Percentiles rank a stretch among this genome's conserved stretches.
Evolutionary conservation across 2,329 filamentous ascomycete genomes (phyloP).

Genomic region (Colletotrichum graminicola): DNA sequence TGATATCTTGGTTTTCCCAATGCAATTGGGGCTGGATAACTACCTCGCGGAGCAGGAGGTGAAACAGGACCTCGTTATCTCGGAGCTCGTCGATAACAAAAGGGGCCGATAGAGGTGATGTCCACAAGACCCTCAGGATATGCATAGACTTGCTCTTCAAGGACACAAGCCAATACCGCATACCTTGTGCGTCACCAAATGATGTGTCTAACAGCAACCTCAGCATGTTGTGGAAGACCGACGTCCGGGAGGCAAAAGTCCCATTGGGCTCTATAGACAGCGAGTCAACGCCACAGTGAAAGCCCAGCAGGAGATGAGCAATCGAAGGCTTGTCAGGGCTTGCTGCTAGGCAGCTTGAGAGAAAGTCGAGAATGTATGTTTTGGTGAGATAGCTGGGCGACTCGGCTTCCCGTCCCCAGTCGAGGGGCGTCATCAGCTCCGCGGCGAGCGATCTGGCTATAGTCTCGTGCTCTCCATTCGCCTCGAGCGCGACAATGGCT

Average conservation of each 20-base stretch:
- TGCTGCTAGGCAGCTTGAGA: slow-evolving; percentile 82
- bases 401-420: slow-evolving; percentile 77
- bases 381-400: slow-evolving; percentile 85
- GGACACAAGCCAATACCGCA: slow-evolving; percentile 76
- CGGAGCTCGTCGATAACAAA: slow-evolving; percentile 85
- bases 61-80: slow-evolving; percentile 82
- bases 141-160: slow-evolving; percentile 77
- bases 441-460: slow-evolving; percentile 80
- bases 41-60: slow-evolving; percentile 77
- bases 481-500: slow-evolving; percentile 88
- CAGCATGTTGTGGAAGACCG: slow-evolving; percentile 87
- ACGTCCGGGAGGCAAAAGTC: slow-evolving; percentile 77
- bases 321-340: slow-evolving; percentile 85
- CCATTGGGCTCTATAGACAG: slow-evolving; percentile 77
- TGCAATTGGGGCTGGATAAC: slow-evolving; percentile 76
- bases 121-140: slow-evolving; percentile 86
- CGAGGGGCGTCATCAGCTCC: slow-evolving; percentile 76
- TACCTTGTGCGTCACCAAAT: slow-evolving; percentile 69
- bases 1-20: slow-evolving; percentile 79
- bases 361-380: slow-evolving; percentile 84
- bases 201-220: slow-evolving; percentile 78
- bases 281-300: slow-evolving; percentile 79
- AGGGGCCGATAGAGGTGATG: slow-evolving; percentile 80
- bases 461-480: slow-evolving; percentile 82
- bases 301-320: slow-evolving; percentile 91